Conservation (phyloP, 352 stramenopile species). For the Aphanomyces euteiches region DNA sequence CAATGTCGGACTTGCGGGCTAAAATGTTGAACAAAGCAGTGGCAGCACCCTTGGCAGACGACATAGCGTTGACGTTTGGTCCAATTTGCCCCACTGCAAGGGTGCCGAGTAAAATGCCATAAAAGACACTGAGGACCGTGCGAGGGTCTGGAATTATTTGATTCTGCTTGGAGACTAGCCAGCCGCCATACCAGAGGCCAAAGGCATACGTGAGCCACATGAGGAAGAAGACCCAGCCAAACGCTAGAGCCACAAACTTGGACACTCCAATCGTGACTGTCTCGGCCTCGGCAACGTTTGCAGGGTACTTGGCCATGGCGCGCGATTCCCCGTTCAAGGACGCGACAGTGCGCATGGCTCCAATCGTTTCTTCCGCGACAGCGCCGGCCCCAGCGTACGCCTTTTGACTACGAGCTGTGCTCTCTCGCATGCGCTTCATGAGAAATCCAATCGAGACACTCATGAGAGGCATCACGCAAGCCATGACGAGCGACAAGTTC, state of each 20-base stretch:
- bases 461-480: constrained; percentile 41
- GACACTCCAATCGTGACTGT: constrained; percentile 39
- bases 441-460: constrained; percentile 36
- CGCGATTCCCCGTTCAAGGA: constrained; percentile 46
- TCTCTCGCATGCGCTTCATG: constrained; percentile 36
- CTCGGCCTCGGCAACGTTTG: constrained; percentile 35
- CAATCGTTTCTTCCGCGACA: constrained; percentile 47
- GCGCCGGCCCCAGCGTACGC: constrained; percentile 47
- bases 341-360: constrained; percentile 42
- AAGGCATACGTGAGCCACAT: constrained; percentile 50
- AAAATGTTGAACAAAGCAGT: constrained; percentile 46
- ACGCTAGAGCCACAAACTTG: constrained; percentile 36
- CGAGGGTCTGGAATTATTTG: constrained; percentile 30
- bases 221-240: constrained; percentile 40
- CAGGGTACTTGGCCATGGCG: constrained; percentile 37
- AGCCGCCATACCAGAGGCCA: constrained; percentile 54
- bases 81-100: constrained; percentile 45
- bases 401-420: constrained; percentile 37
- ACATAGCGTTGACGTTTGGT: constrained; percentile 42
- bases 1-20: constrained; percentile 44
- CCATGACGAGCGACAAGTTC: constrained; percentile 46
- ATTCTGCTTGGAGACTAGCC: constrained; percentile 37
- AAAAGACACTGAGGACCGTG: constrained; percentile 46
- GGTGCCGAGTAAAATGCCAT: constrained; percentile 44
- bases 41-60: constrained; percentile 38